These are phyloP conservation scores for Pleodorina starrii DNA, from an alignment of 139 green algal genomes.

Conservation along the genomic window DNA sequence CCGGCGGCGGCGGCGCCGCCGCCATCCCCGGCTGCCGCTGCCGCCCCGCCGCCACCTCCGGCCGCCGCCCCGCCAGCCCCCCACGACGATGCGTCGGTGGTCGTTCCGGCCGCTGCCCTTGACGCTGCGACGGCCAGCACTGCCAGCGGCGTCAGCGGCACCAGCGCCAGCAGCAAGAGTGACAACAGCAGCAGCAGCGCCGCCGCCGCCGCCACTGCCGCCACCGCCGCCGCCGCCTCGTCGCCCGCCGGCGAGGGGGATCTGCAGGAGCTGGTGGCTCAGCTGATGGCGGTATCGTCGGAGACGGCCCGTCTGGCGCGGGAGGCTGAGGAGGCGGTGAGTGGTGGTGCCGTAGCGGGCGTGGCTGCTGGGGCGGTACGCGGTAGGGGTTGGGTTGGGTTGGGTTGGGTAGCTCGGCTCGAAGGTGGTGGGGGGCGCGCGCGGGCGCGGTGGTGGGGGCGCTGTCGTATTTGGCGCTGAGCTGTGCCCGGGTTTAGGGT, in stretches of 20 bases:
- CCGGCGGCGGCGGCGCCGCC: no score
- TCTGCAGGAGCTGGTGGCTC: neutral
- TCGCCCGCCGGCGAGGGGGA: neutral
- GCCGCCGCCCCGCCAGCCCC: no score
- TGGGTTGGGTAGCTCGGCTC: neutral
- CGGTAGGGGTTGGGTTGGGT: neutral
- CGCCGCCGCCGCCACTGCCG: neutral
- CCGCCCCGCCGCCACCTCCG: no score
- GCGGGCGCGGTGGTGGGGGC: no score
- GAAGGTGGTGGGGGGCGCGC: no score
- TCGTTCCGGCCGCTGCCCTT: neutral
- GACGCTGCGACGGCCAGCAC: neutral
- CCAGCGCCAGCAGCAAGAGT: neutral
- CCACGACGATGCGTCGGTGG: neutral
- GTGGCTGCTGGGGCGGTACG: neutral
- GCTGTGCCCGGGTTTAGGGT: no score
- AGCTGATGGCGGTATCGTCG: neutral
- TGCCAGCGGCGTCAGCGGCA: neutral
- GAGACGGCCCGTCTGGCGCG: neutral
- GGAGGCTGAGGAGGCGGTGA: neutral
- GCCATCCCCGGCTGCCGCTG: neutral
- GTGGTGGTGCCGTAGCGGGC: neutral
- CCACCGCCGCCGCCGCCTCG: neutral
- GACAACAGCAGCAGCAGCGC: neutral
- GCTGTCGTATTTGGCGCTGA: no score